These are phyloP conservation scores for Cyberlindnera lachancei DNA, from an alignment of 805 yeast species.

Conservation along the genomic window DNA sequence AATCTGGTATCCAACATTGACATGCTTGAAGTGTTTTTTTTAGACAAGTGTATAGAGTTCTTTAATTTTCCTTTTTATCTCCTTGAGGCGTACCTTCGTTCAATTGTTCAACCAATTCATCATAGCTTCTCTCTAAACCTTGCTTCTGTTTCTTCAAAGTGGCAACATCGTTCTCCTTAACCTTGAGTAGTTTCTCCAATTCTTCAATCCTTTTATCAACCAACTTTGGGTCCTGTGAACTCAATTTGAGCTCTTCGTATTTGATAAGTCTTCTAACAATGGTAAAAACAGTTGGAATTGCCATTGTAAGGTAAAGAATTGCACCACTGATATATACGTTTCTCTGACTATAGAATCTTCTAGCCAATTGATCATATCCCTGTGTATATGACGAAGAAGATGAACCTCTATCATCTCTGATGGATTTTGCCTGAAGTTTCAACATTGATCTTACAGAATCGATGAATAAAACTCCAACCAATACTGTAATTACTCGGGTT, in stretches of 20 bases:
- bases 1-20: constrained; percentile 39
- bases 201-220: constrained; percentile 16
- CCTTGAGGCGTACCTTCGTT: constrained; percentile 6
- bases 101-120: constrained; percentile 29
- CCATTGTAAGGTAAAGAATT: constrained; percentile 45
- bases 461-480: constrained; percentile 42
- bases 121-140: constrained; percentile 43
- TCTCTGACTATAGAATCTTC: constrained; percentile 56
- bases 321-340: constrained; percentile 59
- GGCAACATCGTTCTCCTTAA: constrained; percentile 37
- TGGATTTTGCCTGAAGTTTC: constrained; percentile 22
- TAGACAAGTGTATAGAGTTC: no score
- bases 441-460: constrained; percentile 45
- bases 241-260: constrained; percentile 30
- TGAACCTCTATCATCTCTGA: no score
- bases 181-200: constrained; percentile 29
- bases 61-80: constrained; percentile 23
- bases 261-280: constrained; percentile 46
- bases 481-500: constrained; percentile 29
- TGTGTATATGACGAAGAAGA: no score
- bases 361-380: constrained; percentile 46
- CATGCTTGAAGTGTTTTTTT: no score
- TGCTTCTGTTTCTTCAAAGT: constrained; percentile 43
- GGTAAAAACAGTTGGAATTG: constrained; percentile 46
- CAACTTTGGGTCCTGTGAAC: constrained; percentile 11